These are phyloP conservation scores for Venturiaceae sp. DNA, from an alignment of 2,329 filamentous ascomycete species.

Conservation along the genomic window DNA sequence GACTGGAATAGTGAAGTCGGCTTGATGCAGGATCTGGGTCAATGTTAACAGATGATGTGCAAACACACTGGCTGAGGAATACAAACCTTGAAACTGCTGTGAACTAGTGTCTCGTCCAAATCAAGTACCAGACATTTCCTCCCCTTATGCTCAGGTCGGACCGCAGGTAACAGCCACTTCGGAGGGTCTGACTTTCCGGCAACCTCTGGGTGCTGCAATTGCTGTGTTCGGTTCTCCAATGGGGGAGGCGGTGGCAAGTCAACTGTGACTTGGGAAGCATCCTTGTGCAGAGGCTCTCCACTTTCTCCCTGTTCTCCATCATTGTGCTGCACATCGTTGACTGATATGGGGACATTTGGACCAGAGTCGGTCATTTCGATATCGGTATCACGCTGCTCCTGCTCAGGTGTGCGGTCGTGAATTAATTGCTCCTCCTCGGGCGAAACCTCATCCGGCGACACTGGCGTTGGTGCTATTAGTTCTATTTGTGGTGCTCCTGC, in stretches of 20 bases:
- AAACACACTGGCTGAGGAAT: conserved; percentile 1
- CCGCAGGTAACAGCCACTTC: conserved; percentile 71
- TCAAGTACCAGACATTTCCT: conserved; percentile 93
- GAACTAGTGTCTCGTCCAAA: conserved; percentile 91
- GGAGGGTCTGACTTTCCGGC: conserved; percentile 34
- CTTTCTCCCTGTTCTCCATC: conserved; percentile 12
- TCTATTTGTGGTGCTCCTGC: conserved; percentile 24
- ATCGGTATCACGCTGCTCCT: conserved; percentile 41
- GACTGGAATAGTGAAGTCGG: conserved; percentile 96
- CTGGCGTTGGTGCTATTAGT: conserved; percentile 36
- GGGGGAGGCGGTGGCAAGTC: conserved; percentile 50
- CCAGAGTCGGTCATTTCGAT: conserved; percentile 55
- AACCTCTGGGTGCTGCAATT: conserved; percentile 7
- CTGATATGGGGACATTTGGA: conserved; percentile 37
- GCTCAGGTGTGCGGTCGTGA: conserved; percentile 39
- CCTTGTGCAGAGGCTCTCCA: conserved; percentile 15
- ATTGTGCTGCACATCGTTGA: conserved; percentile 37
- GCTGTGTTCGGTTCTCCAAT: conserved; percentile 32
- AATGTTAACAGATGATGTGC: conserved; percentile 10
- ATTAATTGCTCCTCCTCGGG: conserved; percentile 31
- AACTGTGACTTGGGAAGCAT: conserved; percentile 18
- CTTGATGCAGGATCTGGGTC: conserved; percentile 85
- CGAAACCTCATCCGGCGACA: conserved; percentile 27
- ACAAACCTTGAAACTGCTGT: conserved; percentile 93
- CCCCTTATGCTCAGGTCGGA: conserved; percentile 68